Evolutionary conservation across 345 rosid species (phyloP), one percentile per base, ranked within the genome.

Genomic region (Syzygium aqueum): DNA sequence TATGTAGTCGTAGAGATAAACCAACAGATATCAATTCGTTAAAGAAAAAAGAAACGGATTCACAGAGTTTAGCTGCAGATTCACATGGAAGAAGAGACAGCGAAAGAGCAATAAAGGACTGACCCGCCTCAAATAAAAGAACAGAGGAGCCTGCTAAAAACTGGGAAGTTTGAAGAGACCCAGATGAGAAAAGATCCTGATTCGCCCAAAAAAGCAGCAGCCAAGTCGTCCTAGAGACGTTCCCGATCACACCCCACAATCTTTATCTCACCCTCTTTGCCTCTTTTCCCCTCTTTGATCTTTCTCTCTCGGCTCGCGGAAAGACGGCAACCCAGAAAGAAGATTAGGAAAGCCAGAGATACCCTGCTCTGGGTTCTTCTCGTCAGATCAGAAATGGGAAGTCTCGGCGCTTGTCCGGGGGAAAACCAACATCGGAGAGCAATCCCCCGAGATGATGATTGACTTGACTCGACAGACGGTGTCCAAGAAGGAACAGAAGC

Each of bases 121-220:
- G 90, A 92, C 94, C 91, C 92, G 89, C 92, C 92, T 88, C 91
- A 87, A 85, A 88, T 87, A 84, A 85, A 88, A 25, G 86, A 88
- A 86, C 89, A 84, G 90, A 85, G 85, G 84, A 88, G 88, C 84
- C 53, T 86, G 90, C 87, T 21, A 86, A 86, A 88, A 88, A 86
- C 19, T 21, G 49, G 82, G 13, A 37, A 73, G 27, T 73, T 90
- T 90, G 92, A 87, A 84, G 87, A 89, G 86, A 90, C 92, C 90
- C 89, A 90, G 93, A 93, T 93, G 89, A 93, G 94, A 92, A 89
- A 89, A 93, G 94, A 92, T 94, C 93, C 92, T 88, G 86, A 89
- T 83, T 89, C 88, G 90, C 92, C 85, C 77, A 87, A 27, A 88
- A 87, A 92, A 87, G 90, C 54, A 86, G 59, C 82, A 37, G 49